Conservation (phyloP, 2,329 filamentous ascomycete species). For the Teratosphaeria pseudoeucalypti region DNA sequence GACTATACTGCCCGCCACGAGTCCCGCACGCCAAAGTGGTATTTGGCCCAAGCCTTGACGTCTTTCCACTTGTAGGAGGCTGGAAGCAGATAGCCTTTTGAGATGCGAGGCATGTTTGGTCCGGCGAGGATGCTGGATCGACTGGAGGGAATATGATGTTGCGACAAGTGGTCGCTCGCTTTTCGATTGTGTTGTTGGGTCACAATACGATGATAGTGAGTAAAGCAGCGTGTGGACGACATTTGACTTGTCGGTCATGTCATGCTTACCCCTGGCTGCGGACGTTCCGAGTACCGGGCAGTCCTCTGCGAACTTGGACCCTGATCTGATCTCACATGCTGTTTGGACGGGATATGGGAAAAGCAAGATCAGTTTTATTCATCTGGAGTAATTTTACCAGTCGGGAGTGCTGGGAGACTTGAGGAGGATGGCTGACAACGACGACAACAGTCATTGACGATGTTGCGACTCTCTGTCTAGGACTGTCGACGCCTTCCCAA, state of each 20-base stretch:
- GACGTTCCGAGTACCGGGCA: neutral
- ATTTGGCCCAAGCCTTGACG: slow-evolving; percentile 10
- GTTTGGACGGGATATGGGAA: neutral
- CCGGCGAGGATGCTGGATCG: neutral
- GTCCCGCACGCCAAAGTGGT: slow-evolving; percentile 9
- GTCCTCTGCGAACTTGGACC: neutral
- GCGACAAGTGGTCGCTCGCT: neutral
- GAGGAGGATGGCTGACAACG: no score
- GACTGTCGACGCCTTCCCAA: neutral
- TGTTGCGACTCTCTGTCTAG: no score
- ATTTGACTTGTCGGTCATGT: neutral
- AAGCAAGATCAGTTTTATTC: neutral
- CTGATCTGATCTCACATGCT: neutral
- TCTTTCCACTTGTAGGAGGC: slow-evolving; percentile 10
- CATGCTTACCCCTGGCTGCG: neutral
- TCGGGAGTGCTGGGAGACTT: no score
- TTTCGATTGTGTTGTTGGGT: neutral
- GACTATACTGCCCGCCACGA: slow-evolving; percentile 7
- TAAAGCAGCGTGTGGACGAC: neutral
- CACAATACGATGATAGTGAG: neutral
- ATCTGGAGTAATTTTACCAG: no score
- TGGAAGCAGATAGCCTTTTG: slow-evolving; percentile 9
- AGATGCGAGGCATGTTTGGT: slow-evolving; percentile 1
- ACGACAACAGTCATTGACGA: no score
- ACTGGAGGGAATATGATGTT: neutral